A percentile compares a stretch with the other conserved stretches of the same genome.
Evolutionary conservation across 805 yeast genomes (phyloP).

Genomic region (Yarrowia sp.): DNA sequence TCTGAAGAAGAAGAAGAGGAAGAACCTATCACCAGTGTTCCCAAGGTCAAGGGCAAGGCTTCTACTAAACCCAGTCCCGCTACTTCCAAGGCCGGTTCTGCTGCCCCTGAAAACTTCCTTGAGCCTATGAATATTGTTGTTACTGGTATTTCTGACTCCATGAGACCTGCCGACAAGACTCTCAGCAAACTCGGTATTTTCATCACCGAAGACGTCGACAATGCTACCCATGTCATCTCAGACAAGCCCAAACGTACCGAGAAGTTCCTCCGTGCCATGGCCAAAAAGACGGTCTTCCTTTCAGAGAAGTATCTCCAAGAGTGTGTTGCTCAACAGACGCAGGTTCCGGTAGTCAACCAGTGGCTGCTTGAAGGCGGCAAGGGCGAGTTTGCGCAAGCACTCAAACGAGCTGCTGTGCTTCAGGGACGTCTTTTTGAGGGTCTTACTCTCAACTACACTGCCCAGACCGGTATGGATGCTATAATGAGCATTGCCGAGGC

Average conservation of each 20-base stretch:
- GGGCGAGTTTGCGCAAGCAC: slow-evolving; percentile 9
- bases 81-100: slow-evolving; percentile 4
- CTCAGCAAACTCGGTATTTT: slow-evolving; percentile 55
- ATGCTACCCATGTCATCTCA: slow-evolving; percentile 56
- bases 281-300: slow-evolving; percentile 44
- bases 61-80: background rate
- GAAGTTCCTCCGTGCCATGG: slow-evolving; percentile 72
- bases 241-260: slow-evolving; percentile 84
- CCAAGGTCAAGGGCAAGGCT: background rate
- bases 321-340: slow-evolving; percentile 31
- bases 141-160: slow-evolving; percentile 28
- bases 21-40: background rate
- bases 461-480: slow-evolving; percentile 60
- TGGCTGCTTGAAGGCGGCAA: slow-evolving; percentile 30
- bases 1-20: background rate
- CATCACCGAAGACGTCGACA: slow-evolving; percentile 42
- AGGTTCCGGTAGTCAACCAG: slow-evolving; percentile 33
- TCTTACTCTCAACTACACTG: slow-evolving; percentile 54
- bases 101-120: background rate
- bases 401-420: slow-evolving; percentile 31
- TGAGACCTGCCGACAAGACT: slow-evolving; percentile 26
- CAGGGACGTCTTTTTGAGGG: slow-evolving; percentile 46
- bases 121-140: slow-evolving; percentile 29
- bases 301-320: slow-evolving; percentile 29
- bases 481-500: slow-evolving; percentile 56